These are phyloP conservation scores for Gaillardinia entomophila DNA, from an alignment of 805 yeast species.

Conservation along the genomic window DNA sequence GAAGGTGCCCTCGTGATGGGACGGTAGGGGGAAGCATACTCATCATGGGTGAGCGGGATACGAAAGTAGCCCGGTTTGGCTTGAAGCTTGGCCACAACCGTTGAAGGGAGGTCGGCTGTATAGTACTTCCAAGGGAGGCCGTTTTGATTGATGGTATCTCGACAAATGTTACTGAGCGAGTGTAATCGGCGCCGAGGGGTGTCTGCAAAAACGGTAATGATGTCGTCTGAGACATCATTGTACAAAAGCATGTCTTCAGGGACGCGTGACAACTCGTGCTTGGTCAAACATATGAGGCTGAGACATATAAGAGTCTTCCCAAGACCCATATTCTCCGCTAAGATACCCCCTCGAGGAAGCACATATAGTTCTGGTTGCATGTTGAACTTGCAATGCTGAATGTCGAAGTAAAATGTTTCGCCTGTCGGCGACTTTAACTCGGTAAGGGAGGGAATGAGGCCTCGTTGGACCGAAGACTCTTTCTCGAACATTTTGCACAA, in stretches of 20 bases:
- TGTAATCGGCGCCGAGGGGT: neutral
- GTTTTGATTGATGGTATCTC: slow-evolving; percentile 32
- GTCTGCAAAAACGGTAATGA: too few species aligned
- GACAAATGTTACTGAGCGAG: slow-evolving; percentile 36
- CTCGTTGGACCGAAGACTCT: slow-evolving; percentile 34
- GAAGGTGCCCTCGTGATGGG: slow-evolving; percentile 12
- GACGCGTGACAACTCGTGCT: slow-evolving; percentile 41
- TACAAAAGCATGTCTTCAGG: slow-evolving; percentile 29
- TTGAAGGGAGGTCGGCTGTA: slow-evolving; percentile 36
- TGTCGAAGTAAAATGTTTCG: slow-evolving; percentile 30
- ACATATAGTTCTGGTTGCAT: slow-evolving; percentile 35
- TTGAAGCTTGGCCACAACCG: slow-evolving; percentile 31
- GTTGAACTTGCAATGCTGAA: slow-evolving; percentile 20
- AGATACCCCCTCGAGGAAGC: slow-evolving; percentile 55
- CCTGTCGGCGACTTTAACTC: slow-evolving; percentile 14
- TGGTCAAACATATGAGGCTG: slow-evolving; percentile 51
- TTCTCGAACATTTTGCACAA: slow-evolving; percentile 53
- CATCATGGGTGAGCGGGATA: slow-evolving; percentile 15
- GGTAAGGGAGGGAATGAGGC: slow-evolving; percentile 30
- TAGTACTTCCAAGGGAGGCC: slow-evolving; percentile 58
- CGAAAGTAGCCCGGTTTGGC: slow-evolving; percentile 43
- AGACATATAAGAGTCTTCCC: slow-evolving; percentile 61
- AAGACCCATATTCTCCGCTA: slow-evolving; percentile 66
- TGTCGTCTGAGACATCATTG: slow-evolving; percentile 1
- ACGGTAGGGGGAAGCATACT: slow-evolving; percentile 14